Base-by-base conservation (phyloP, 2,329 filamentous ascomycete genomes). In the Aureobasidium sp. region DNA sequence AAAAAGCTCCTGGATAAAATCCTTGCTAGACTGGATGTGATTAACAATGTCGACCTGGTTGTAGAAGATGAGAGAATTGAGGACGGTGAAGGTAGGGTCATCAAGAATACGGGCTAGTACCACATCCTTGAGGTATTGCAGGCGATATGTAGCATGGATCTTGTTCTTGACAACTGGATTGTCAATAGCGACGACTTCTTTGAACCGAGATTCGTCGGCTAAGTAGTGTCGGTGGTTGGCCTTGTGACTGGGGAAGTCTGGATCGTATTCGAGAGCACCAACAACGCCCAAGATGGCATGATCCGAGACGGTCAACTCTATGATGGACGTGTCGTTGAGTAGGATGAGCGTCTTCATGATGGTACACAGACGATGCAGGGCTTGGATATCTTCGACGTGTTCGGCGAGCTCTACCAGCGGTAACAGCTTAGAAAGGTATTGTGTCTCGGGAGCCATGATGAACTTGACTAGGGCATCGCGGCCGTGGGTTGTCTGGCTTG, bases 111-210 rank as follows among this genome's bases (percentile, higher is more conserved):
- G 86, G 34, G 94, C 94, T 47, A 99, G 83, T 0, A 97, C 93
- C n/a, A 99, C 94, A 70, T 99, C 94, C 74, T 97, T 99, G 61
- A 99, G 82, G 73, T 99, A 99, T 71, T 96, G 92, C 37, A 99
- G 79, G 42, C 94, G 89, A 77, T 97, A 97, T 0, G 94, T 97
- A 74, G 92, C 91, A 71, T 97, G 92, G 42, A 99, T 97, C 79
- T 97, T 97, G 69, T 85, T 87, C 67, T 87, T 86, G 66, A 97
- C 90, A 57, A 83, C 78, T 6, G 87, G 82, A 68, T 97, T 90
- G 68, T 92, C 88, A 68, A 99, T 97, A 60, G 85, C 88, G 20
- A 99, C 92, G 13, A 99, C 94, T 78, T 99, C 93, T 75, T 96
- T 97, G 75, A 91, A 99, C 68, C 91, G 87, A 23, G 90, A 90